Evolutionary conservation across 2,329 filamentous ascomycete genomes (phyloP), one percentile per base, ranked within the genome.

Genomic region (Parascedosporium putredinis): DNA sequence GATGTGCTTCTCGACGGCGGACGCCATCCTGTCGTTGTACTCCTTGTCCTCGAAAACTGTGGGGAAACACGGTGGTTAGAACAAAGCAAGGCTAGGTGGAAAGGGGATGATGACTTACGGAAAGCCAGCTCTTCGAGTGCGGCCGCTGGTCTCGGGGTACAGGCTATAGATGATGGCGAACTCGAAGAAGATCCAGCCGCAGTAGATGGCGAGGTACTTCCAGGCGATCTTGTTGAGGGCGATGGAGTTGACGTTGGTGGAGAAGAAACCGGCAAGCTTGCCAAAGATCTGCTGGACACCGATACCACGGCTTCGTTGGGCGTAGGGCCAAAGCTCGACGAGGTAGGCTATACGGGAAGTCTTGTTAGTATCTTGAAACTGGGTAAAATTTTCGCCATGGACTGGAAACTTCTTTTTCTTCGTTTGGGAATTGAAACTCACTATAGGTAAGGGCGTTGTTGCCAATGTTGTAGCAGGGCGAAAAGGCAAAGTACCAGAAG

Each of bases 141-240:
- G 52, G 8, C 54, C 88, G 53, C 84, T 84, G 0, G 88, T 94
- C 67, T 94, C 88, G 8, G 88, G 87, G 62, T 91, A 94, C 55
- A 90, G 74, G 65, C 89, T 86, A 67, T 83, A 93, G 47, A 93
- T 84, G 79, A 66, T 56, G 23, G 44, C 49, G 36, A 70, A 60
- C 56, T 72, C 67, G 31, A 70, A 66, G 2, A 60, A 58, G 10
- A 72, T 61, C 61, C 68, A 72, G 24, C 63, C 66, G 54, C 66
- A 68, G 53, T 71, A 72, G 8, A 68, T 67, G 24, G 68, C 65
- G 31, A 71, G 62, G 52, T 70, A 72, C 27, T 62, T 64, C 69
- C 69, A 72, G 47, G 62, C 56, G 20, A 66, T 62, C 16, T 62
- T 62, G 9, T 58, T 51, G 2, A 72, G 63, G 0, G 67, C 69